A percentile compares a stretch with the other conserved stretches of the same genome.
These are phyloP conservation scores for Chenopodium suecicum DNA, from an alignment of 148 eudicot species.

Conservation along the genomic window DNA sequence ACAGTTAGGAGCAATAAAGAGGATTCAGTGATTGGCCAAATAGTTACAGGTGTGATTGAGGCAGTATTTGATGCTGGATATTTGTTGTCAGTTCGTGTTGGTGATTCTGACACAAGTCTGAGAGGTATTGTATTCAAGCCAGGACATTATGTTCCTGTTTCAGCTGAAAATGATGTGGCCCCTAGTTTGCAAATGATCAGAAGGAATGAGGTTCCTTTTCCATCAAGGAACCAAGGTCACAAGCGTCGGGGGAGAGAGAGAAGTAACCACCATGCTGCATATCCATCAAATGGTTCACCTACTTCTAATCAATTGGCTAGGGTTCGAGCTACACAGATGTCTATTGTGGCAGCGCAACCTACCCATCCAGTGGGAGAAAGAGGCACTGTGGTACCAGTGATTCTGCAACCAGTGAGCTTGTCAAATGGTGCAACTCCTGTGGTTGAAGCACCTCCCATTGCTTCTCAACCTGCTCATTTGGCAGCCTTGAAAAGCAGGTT, in stretches of 20 bases:
- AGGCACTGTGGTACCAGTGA: conserved; percentile 70
- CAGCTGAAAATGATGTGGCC: conserved; percentile 75
- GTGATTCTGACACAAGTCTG: conserved; percentile 59
- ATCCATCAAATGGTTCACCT: conserved; percentile 42
- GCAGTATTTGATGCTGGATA: conserved; percentile 41
- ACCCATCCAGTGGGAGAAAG: conserved; percentile 52
- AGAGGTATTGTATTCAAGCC: conserved; percentile 94
- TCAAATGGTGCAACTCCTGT: conserved; percentile 44
- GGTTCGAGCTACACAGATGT: conserved; percentile 32
- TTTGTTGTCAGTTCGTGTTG: conserved; percentile 50
- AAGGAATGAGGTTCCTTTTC: conserved; percentile 55
- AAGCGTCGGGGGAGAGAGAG: conserved; percentile 37
- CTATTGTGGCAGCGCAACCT: conserved; percentile 36
- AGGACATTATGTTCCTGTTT: conserved; percentile 71
- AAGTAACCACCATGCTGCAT: conserved; percentile 30
- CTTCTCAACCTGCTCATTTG: conserved; percentile 48
- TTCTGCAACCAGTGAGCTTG: conserved; percentile 51
- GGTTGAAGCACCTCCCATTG: conserved; percentile 38
- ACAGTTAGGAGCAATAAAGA: conserved; percentile 12
- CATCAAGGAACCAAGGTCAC: conserved; percentile 31
- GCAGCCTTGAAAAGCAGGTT: conserved; percentile 40
- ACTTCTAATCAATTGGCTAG: conserved; percentile 31
- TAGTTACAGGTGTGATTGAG: conserved; percentile 42
- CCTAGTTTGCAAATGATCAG: conserved; percentile 67
- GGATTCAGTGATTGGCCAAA: conserved; percentile 36